Base-by-base conservation (phyloP, 1,284 basidiomycete species). In the Pterula multifida region DNA sequence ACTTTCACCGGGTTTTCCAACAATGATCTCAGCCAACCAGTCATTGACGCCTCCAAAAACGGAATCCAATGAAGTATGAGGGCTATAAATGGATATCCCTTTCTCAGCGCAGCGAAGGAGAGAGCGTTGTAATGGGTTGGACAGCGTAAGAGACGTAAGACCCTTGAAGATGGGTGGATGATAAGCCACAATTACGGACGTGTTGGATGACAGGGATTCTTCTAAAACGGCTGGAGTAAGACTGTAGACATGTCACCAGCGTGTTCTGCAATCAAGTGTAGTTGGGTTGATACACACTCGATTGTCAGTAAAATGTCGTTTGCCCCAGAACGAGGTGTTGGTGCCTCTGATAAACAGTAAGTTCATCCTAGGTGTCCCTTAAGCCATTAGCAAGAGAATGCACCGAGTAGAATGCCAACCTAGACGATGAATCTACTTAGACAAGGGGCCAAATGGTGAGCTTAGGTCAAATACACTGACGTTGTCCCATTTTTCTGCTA, bases 401-500 rank as follows among this genome's bases (percentile, higher is more conserved):
- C 56, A 90, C 89, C 88, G 65, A 92, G 69, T 47, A 93, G 69
- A 45, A 92, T 68, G 50, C 90, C 90, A 55, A 91, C 87, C 89
- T 92, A 42, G 13, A 42, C 39, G 39, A 17, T 32, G 28, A 32
- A 15, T 32, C 15, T 6, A 6, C 15, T 32, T 32, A 15, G 28
- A 32, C 28, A 32, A n/a, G n/a, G n/a, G n/a, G n/a, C n/a, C n/a
- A n/a, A n/a, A n/a, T n/a, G n/a, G n/a, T n/a, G n/a, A n/a, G n/a
- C n/a, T n/a, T n/a, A n/a, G n/a, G n/a, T n/a, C n/a, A n/a, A n/a
- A 35, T 11, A n/a, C 9, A 35, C 85, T 66, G 56, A 93, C 90
- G 67, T 94, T 94, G 61, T 95, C 91, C 90, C 91, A 95, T 55
- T 77, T 81, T 58, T 81, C 90, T 13, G 91, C 90, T 3, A 94